Evolutionary conservation across 2,329 filamentous ascomycete genomes (phyloP), one percentile per base, ranked within the genome.

Genomic region (Fusarium ramigenum): DNA sequence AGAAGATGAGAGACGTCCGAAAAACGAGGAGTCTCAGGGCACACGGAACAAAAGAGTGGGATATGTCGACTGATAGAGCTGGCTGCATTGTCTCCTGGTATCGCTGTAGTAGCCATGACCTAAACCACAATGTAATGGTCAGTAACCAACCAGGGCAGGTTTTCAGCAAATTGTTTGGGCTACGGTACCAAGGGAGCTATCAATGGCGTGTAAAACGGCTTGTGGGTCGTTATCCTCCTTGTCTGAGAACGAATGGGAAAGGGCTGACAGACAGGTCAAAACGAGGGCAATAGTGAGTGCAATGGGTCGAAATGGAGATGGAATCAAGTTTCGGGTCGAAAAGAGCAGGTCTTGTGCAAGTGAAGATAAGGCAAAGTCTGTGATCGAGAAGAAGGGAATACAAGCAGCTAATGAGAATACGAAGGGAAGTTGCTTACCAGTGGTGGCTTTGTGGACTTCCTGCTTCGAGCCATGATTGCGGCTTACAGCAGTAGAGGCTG

Each of bases 1-100:
- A 98, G 89, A 42, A 98, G 86, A 82, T 98, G 96, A 39, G 95
- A 97, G 49, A 95, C 87, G 82, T 98, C 96, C 63, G 94, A 97
- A 83, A 98, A 98, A 36, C 84, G 89, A 43, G 94, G 93, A 69
- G 88, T 88, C 75, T 92, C 93, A 40, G 93, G 92, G 80, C 96
- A 98, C 75, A 97, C 92, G 78, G 87, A 91, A 89, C 96, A 98
- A 75, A 90, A 84, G 54, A 98, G 89, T 63, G 93, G 90, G 66
- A 95, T 91, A 53, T 80, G 76, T 64, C 75, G 80, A 71, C 69
- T 79, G 16, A 67, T 63, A 40, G 76, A 72, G 69, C 65, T 75
- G 39, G 70, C 63, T 25, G 66, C 69, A 50, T 69, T 73, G 58
- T 62, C 72, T 49, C 72, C 70, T 28, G 71, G 64, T 36, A 75